phyloP scores from a whole-genome alignment of 805 yeast genomes.

The Candida montana region DNA sequence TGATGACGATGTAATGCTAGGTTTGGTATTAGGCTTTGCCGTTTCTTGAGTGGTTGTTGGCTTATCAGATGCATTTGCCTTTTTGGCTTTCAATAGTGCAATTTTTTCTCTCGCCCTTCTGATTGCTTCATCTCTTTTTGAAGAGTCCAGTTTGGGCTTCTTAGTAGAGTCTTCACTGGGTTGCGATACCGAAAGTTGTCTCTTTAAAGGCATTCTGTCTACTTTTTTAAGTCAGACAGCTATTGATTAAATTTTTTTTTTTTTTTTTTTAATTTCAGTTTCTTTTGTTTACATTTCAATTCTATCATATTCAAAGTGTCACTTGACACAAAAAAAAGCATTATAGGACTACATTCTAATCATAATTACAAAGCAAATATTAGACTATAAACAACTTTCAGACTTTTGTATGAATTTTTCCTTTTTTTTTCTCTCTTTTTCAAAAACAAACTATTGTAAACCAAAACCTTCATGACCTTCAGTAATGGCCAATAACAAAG shows the following conservation, averaged over 20 bases:
- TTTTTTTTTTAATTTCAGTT: neutral
- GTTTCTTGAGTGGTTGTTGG: neutral
- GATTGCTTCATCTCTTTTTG: conserved; percentile 5
- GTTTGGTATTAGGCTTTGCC: neutral
- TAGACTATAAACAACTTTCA: neutral
- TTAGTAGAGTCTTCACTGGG: conserved; percentile 1
- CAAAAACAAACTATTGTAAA: conserved; percentile 38
- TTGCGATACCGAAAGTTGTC: neutral
- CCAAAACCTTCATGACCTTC: conserved; percentile 98
- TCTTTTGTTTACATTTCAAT: no score
- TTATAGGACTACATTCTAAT: no score
- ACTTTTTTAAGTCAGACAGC: neutral
- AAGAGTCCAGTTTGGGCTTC: conserved; percentile 1
- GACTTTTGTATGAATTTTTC: no score
- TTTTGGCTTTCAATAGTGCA: conserved; percentile 9
- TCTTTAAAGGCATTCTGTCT: conserved; percentile 6
- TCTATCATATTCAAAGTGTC: no score
- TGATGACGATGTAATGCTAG: no score
- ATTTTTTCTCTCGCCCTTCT: conserved; percentile 12
- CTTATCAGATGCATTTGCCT: neutral
- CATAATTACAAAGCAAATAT: no score
- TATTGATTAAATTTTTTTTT: neutral
- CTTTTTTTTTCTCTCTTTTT: no score
- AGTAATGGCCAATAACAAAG: conserved; percentile 76
- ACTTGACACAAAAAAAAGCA: no score